Base-by-base conservation (phyloP, 2,329 filamentous ascomycete genomes). In the Botryotinia globosa region DNA sequence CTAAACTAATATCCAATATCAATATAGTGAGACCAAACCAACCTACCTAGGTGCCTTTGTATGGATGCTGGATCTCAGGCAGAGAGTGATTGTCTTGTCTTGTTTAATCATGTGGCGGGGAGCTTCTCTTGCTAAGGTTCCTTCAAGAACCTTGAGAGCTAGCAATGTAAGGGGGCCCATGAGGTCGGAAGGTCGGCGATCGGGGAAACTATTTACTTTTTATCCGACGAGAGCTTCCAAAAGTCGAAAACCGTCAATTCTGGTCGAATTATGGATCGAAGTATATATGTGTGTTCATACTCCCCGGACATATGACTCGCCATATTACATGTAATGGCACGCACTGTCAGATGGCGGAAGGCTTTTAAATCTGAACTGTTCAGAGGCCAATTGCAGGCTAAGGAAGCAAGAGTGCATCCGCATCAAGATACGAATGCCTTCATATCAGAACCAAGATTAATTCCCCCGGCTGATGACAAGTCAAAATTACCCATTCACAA, bases 91-190 rank as follows among this genome's bases (percentile, higher is more conserved):
- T 69, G 37, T 32, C 44, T 44, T n/a, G 20, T 58, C 51, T 56
- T 29, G n/a, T 58, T n/a, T 62, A 71, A 71, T 71, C 59, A 65
- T 65, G 69, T 71, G 69, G 69, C 69, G 59, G 69, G 45, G 48
- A 45, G n/a, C 51, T 56, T 56, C 51, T 56, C 39, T 56, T 51
- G 10, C 42, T n/a, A n/a, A n/a, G n/a, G n/a, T 18, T 51, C 45
- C 22, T 51, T 45, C 37, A 32, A 61, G 51, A 61, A 54, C 45
- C 34, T 54, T 54, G 63, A 51, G 25, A 54, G 64, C 45, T 67
- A 22, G 51, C 18, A 16, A 14, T 7, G 14, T 3, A 18, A 25
- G n/a, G 48, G 34, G 34, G 25, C 25, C 48, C 48, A 54, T 16
- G 48, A 54, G 48, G n/a, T 56, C 51, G 25, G 59, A 12, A 44